phyloP scores from a whole-genome alignment of 176 grass and related monocot species.

The Leersia perrieri region DNA sequence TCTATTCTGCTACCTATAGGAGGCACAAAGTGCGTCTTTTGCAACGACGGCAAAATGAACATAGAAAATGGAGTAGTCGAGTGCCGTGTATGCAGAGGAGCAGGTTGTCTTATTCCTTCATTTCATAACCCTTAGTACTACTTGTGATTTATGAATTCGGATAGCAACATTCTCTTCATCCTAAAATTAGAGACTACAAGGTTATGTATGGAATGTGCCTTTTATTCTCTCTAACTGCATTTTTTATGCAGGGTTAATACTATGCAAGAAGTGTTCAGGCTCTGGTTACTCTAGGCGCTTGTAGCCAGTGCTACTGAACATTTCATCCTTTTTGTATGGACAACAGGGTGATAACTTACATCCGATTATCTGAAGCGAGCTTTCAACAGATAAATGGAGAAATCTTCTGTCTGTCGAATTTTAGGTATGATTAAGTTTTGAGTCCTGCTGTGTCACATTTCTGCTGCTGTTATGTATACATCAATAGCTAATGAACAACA shows the following conservation, averaged over 20 bases:
- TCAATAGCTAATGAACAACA: neutral
- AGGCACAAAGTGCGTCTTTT: constrained; percentile 76
- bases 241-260: constrained; percentile 51
- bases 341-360: neutral
- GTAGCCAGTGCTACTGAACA: constrained; percentile 26
- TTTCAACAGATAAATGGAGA: neutral
- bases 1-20: constrained; percentile 48
- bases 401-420: neutral
- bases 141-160: neutral
- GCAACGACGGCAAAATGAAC: constrained; percentile 82
- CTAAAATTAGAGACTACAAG: neutral
- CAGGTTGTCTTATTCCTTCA: constrained; percentile 47
- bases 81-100: constrained; percentile 86
- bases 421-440: neutral
- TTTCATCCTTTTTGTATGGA: neutral
- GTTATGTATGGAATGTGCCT: neutral
- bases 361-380: neutral
- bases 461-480: neutral
- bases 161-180: neutral
- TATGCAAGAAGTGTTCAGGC: constrained; percentile 76
- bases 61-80: constrained; percentile 68
- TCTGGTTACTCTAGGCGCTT: constrained; percentile 93
- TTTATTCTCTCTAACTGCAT: neutral
- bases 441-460: neutral
- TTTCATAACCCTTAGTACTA: neutral